Conservation (phyloP, 2,329 filamentous ascomycete genomes). For the Basipetospora chlamydospora region DNA sequence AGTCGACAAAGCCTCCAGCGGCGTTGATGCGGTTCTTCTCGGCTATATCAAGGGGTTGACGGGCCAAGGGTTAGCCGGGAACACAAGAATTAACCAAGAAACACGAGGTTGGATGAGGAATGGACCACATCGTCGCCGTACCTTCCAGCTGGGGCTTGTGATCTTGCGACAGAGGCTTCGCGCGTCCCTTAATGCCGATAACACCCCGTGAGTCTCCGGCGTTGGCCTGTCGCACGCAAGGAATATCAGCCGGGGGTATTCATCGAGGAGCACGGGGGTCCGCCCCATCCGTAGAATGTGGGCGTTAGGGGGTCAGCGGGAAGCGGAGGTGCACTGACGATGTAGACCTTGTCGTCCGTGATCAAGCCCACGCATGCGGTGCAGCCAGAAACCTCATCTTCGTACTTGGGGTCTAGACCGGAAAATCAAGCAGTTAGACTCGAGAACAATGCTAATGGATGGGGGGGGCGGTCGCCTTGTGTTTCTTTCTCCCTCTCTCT, state of each 20-base stretch:
- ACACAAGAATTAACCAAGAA: too few species aligned
- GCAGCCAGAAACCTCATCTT: constrained; percentile 95
- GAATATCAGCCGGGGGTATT: constrained; percentile 3
- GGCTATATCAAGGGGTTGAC: constrained; percentile 40
- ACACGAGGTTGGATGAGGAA: too few species aligned
- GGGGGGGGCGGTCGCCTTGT: too few species aligned
- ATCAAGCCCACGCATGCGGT: constrained; percentile 87
- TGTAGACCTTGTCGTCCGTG: constrained; percentile 82
- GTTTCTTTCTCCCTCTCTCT: too few species aligned
- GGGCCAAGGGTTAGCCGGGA: too few species aligned
- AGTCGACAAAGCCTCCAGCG: constrained; percentile 94
- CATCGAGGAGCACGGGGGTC: constrained; percentile 5
- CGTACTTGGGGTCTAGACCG: constrained; percentile 74
- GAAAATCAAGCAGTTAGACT: background rate
- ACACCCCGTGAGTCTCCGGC: constrained; percentile 93
- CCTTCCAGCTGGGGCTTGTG: constrained; percentile 99
- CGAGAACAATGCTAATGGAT: background rate
- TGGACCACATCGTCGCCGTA: too few species aligned
- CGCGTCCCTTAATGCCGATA: constrained; percentile 87
- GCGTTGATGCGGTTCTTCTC: constrained; percentile 94
- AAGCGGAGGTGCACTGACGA: constrained; percentile 56
- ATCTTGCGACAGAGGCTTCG: constrained; percentile 96
- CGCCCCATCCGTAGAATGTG: too few species aligned
- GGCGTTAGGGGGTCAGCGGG: too few species aligned
- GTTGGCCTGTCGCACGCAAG: constrained; percentile 55